Percentiles rank a stretch among this genome's conserved stretches.
Evolutionary conservation across 495 filamentous ascomycete genomes (phyloP).

Genomic region (Trichoderma gamsii): DNA sequence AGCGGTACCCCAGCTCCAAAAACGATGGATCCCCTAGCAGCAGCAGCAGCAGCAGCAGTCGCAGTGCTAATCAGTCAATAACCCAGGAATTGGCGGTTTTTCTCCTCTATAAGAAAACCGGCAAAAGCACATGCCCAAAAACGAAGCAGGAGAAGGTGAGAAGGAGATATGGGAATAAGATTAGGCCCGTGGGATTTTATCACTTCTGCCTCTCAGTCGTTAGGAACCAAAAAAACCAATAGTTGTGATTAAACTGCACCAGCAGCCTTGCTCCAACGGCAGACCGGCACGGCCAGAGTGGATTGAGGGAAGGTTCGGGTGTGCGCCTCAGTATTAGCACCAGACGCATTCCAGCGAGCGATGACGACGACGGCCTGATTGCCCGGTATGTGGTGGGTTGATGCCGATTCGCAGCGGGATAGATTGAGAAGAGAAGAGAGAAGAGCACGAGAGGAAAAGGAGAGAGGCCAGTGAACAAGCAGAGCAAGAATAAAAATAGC

Average conservation of each 20-base stretch:
- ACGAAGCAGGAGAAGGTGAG: too few species aligned
- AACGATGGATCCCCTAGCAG: neutral
- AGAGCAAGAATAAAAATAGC: neutral
- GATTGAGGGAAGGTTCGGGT: neutral
- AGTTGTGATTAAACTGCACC: neutral
- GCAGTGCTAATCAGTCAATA: too few species aligned
- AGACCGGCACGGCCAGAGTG: constrained; percentile 6
- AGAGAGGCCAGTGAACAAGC: neutral
- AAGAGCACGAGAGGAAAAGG: neutral
- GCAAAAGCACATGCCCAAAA: too few species aligned
- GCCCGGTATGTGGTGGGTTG: neutral
- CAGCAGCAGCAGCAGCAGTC: too few species aligned
- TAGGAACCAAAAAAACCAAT: neutral
- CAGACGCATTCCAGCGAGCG: neutral
- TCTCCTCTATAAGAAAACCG: too few species aligned
- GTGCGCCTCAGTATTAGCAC: neutral
- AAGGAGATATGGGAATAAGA: too few species aligned
- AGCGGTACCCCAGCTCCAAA: neutral
- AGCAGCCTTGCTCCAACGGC: constrained; percentile 7
- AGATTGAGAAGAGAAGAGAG: neutral
- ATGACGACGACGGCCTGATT: neutral
- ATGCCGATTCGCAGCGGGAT: neutral
- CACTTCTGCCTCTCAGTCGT: neutral
- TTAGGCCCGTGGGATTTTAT: neutral
- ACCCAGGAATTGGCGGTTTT: too few species aligned